Percentiles rank a stretch among this genome's conserved stretches.
phyloP scores from a whole-genome alignment of 305 asterid species.

The Plantago lanceolata region DNA sequence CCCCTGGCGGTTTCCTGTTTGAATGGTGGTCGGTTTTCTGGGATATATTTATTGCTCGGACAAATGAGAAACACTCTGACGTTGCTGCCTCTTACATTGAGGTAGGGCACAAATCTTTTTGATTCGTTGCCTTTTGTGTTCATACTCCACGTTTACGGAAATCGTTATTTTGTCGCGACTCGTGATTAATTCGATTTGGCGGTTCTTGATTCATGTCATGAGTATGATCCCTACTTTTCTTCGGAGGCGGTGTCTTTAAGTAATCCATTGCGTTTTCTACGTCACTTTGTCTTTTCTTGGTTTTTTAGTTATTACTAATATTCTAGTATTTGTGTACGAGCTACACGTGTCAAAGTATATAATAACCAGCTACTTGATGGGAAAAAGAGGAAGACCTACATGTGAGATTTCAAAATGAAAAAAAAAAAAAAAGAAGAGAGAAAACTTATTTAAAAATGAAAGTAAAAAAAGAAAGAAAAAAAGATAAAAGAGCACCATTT shows the following conservation, averaged over 20 bases:
- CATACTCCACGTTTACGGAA: background rate
- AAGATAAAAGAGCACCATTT: no score
- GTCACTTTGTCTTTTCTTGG: background rate
- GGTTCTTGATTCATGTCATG: background rate
- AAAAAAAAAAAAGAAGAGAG: no score
- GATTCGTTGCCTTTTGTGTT: background rate
- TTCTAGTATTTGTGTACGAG: no score
- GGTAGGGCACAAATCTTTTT: slow-evolving; percentile 40
- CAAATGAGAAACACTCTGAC: slow-evolving; percentile 91
- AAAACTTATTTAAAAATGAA: no score
- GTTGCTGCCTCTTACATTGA: slow-evolving; percentile 96
- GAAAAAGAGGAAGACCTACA: no score
- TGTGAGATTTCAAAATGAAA: no score
- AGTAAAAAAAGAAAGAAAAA: no score
- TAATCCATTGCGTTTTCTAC: background rate
- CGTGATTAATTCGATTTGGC: background rate
- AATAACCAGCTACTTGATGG: no score
- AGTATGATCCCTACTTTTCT: background rate
- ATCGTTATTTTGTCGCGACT: background rate
- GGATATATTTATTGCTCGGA: slow-evolving; percentile 94
- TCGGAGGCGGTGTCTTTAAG: background rate
- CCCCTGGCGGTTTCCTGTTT: slow-evolving; percentile 94
- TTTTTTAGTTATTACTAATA: no score
- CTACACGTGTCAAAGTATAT: no score
- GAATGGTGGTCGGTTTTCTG: slow-evolving; percentile 99